Conservation (phyloP, 2,329 filamentous ascomycete species). For the Aspergillus sp. region DNA sequence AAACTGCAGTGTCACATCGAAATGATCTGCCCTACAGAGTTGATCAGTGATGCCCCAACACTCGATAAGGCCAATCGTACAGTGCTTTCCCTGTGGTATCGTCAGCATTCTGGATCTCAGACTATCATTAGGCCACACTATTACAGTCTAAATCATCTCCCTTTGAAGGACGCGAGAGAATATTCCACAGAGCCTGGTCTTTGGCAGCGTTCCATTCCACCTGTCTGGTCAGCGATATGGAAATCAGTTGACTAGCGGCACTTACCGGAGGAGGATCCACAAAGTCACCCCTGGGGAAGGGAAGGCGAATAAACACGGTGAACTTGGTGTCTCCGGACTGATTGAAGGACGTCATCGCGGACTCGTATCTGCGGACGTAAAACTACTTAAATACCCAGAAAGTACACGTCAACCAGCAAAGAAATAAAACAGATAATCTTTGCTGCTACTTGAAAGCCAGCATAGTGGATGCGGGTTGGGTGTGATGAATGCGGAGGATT, state of each 20-base stretch:
- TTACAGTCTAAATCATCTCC: conserved; percentile 82
- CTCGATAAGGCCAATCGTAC: conserved; percentile 49
- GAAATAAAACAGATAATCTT: too few relatives aligned
- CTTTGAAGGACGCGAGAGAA: conserved; percentile 78
- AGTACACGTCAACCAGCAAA: too few relatives aligned
- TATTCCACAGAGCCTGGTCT: conserved; percentile 85
- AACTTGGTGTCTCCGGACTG: conserved; percentile 35
- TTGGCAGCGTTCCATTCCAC: conserved; percentile 86
- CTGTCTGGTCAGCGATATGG: conserved; percentile 47
- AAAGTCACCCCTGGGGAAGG: conserved; percentile 83
- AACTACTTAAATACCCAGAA: too few relatives aligned
- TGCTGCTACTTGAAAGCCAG: too few relatives aligned
- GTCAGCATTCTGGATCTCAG: conserved; percentile 11
- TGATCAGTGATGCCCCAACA: neutral
- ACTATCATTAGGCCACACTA: conserved; percentile 1
- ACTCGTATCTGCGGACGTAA: too few relatives aligned
- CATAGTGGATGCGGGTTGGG: too few relatives aligned
- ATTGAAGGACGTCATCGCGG: conserved; percentile 17
- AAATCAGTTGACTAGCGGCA: conserved; percentile 9
- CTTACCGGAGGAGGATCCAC: conserved; percentile 82
- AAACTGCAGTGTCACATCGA: conserved; percentile 84
- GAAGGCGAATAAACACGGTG: conserved; percentile 86
- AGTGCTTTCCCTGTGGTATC: conserved; percentile 67
- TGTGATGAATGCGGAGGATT: too few relatives aligned
- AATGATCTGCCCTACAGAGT: conserved; percentile 63